Evolutionary conservation across 495 filamentous ascomycete genomes (phyloP).

Genomic region (Penicillium simplicissimum): DNA sequence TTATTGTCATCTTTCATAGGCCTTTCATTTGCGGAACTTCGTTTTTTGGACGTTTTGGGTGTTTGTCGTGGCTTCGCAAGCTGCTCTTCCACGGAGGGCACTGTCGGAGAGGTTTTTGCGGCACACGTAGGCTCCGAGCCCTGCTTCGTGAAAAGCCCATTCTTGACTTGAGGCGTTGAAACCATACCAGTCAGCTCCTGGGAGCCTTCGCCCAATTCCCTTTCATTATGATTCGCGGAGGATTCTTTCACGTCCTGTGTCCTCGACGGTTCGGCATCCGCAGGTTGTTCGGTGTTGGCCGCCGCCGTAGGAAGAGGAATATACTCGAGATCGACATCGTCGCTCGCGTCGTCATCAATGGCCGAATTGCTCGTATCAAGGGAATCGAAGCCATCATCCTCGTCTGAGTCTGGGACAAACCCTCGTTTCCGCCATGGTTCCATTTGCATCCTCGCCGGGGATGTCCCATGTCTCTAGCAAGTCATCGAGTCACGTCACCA

Average conservation of each 20-base stretch:
- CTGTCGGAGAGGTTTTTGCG: neutral
- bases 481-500: slow-evolving; percentile 27
- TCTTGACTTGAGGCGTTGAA: neutral
- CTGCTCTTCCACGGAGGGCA: neutral
- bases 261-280: slow-evolving; percentile 3
- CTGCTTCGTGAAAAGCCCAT: neutral
- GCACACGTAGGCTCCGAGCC: neutral
- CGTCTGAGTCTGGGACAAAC: slow-evolving; percentile 64
- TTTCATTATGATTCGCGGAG: neutral
- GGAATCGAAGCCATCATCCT: slow-evolving; percentile 53
- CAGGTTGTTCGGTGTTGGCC: neutral
- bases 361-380: slow-evolving; percentile 28
- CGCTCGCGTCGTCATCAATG: slow-evolving; percentile 5
- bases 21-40: slow-evolving; percentile 14
- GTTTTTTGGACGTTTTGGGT: slow-evolving; percentile 17
- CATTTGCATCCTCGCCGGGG: slow-evolving; percentile 50
- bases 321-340: slow-evolving; percentile 21
- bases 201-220: neutral
- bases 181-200: neutral
- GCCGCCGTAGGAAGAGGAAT: slow-evolving; percentile 17
- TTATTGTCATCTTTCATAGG: slow-evolving; percentile 4
- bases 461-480: slow-evolving; percentile 44
- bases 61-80: slow-evolving; percentile 11
- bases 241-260: neutral
- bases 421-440: slow-evolving; percentile 63